Evolutionary conservation across 257 asterid genomes (phyloP), one percentile per base, ranked within the genome.

Genomic region (Anisodus tanguticus): DNA sequence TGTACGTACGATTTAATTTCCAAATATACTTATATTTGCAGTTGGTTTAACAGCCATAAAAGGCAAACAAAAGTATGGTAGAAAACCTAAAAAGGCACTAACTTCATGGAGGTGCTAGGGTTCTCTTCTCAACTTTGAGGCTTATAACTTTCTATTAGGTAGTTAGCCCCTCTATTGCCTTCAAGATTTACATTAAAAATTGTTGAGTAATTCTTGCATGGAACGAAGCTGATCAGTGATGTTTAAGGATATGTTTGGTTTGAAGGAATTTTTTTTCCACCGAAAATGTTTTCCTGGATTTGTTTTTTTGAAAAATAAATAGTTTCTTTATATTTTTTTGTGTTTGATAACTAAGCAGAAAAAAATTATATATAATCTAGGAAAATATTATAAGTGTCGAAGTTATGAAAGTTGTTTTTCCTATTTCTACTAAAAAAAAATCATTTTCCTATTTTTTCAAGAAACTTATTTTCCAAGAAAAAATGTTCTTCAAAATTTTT

Each of bases 41-140:
- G 8, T 22, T 68, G 39, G 37, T 15, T 39, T 74, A 49, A 74
- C 4, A 45, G 1, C 58, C 60, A 74, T 19, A 74, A 74, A 74
- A 74, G 60, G 80, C 3, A 74, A 74, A 49, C 60, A 47, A 49
- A 49, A 47, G 43, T 74, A 74, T 74, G 11, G 43, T 6, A 74
- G 60, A 47, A 47, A 74, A 47, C 80, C 60, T 74, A 72, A 72
- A 72, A 45, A 10, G 58, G 35, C 31, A 26, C 79, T 16, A 43
- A 16, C 49, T 68, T 68, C 55, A 71, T 45, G 39, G 79, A 70
- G 57, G 71, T 2, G 35, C 35, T 70, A 70, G 79, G 79, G 16
- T 69, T 10, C 37, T 70, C 79, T 19, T 16, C 55, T 70, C 57
- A 43, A 43, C 4, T 41, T 70, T 70, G 31, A 39, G 7, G 8